Base-by-base conservation (phyloP, 2,329 filamentous ascomycete genomes). In the Akanthomyces muscarius region DNA sequence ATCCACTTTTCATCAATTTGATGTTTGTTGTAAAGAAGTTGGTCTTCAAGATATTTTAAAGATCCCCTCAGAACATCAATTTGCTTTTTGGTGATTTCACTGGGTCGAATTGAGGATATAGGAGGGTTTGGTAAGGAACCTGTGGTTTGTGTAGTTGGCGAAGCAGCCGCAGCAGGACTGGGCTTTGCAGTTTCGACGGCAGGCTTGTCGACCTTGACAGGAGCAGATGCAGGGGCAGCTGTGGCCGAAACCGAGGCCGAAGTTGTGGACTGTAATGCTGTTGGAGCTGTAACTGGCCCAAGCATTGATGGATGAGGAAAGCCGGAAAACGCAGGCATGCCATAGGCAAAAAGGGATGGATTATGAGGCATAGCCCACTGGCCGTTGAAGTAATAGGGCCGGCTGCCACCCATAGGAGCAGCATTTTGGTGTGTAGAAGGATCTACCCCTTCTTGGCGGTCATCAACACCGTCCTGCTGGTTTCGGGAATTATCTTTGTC, bases 31-130 rank as follows among this genome's bases (percentile, higher is more conserved):
- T 83, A 86, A 59, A 81, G 79, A 51, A 88, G 72, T 66, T 88
- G 85, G 64, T 84, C 81, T 65, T 86, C 81, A 47, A 83, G 76
- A 63, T 82, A 81, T 68, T 81, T 83, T 64, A 88, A 76, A n/a
- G 80, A 79, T n/a, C 70, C 68, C 47, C 78, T 79, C 61, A 88
- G 77, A 48, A 75, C 73, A 25, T 81, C 78, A 56, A 87, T 79
- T 67, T 87, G 84, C 66, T 82, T 83, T 69, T 76, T 83, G 8
- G 83, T 86, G 67, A 87, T 85, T n/a, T 85, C 82, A 67, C 84
- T 87, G 4, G 80, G 81, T 25, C 80, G 79, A 65, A 87, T 87
- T 7, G 84, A 86, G n/a, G 84, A 86, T 28, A 81, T 76, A 3
- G 81, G 83, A 14, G 81, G 78, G 48, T 69, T 68, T 65, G 71